A percentile compares a stretch with the other conserved stretches of the same genome.
phyloP scores from a whole-genome alignment of 2,329 filamentous ascomycete genomes.

The Lasiodiplodia gonubiensis region DNA sequence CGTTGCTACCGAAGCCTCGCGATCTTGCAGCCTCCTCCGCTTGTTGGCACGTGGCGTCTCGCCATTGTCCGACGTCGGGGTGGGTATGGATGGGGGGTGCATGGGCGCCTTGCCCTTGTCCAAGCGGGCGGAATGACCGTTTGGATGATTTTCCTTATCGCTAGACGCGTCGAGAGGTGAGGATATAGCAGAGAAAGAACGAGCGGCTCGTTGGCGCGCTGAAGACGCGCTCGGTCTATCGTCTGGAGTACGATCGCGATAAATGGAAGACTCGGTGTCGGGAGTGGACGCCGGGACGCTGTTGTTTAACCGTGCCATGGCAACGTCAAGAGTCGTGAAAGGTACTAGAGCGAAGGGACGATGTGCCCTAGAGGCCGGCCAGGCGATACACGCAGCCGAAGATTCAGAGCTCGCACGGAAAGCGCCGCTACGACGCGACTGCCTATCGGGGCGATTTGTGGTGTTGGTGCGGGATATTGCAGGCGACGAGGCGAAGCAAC shows the following conservation, averaged over 20 bases:
- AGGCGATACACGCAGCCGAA: background rate
- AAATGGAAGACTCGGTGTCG: slow-evolving; percentile 42
- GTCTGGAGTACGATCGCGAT: slow-evolving; percentile 44
- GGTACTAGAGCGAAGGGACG: background rate
- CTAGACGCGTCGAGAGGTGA: slow-evolving; percentile 39
- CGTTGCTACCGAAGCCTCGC: slow-evolving; percentile 29
- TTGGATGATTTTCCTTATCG: slow-evolving; percentile 54
- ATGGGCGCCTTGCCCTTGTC: slow-evolving; percentile 51
- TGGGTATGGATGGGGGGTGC: slow-evolving; percentile 39
- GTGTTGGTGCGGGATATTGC: background rate
- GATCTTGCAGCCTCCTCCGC: slow-evolving; percentile 52
- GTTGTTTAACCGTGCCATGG: slow-evolving; percentile 48
- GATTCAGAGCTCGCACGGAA: background rate
- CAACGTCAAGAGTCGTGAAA: background rate
- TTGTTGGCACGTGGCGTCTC: slow-evolving; percentile 46
- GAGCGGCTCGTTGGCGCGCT: background rate
- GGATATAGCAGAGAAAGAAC: slow-evolving; percentile 8
- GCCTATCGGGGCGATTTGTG: background rate
- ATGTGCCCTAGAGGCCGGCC: too few species aligned
- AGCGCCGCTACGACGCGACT: background rate
- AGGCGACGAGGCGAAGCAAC: slow-evolving; percentile 3
- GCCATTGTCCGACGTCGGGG: slow-evolving; percentile 45
- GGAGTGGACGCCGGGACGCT: slow-evolving; percentile 38
- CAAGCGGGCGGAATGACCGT: slow-evolving; percentile 32
- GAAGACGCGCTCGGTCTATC: slow-evolving; percentile 28